phyloP scores from a whole-genome alignment of 768 basidiomycete species.

The Boletus fagicola region DNA sequence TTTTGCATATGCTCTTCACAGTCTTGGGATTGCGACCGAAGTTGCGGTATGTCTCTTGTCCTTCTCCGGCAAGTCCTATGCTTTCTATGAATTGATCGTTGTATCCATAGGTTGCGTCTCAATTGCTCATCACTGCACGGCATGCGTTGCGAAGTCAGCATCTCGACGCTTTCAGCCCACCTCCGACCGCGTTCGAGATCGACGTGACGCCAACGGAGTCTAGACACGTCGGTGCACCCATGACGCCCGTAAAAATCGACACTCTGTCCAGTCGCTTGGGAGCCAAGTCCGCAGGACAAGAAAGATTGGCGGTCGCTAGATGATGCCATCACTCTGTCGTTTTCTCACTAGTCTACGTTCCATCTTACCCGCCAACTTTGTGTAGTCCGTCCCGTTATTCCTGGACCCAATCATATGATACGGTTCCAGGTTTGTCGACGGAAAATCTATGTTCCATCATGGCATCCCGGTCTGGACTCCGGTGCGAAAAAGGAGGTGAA shows the following conservation, averaged over 20 bases:
- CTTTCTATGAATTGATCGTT: not conserved
- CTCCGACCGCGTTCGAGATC: not conserved
- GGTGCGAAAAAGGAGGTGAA: too few species aligned
- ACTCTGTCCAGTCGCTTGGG: not conserved
- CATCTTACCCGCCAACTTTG: not conserved
- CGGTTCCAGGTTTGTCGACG: too few species aligned
- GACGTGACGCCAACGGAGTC: not conserved
- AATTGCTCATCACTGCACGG: slow-evolving; percentile 18
- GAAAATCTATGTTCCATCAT: too few species aligned
- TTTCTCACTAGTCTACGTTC: not conserved
- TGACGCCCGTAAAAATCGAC: not conserved
- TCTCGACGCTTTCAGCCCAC: not conserved
- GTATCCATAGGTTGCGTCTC: slow-evolving; percentile 9
- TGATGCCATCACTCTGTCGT: not conserved
- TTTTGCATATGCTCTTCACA: not conserved
- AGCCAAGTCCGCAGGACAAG: not conserved
- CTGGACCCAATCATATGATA: too few species aligned
- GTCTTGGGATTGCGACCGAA: slow-evolving; percentile 15
- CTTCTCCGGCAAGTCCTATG: too few species aligned
- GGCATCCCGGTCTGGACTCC: too few species aligned
- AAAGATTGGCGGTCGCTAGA: too few species aligned
- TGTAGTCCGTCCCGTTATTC: too few species aligned
- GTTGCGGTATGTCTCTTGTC: slow-evolving; percentile 13
- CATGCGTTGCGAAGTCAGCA: slow-evolving; percentile 4
- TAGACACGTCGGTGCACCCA: not conserved